Percentiles rank a stretch among this genome's conserved stretches.
phyloP scores from a whole-genome alignment of 1,139 yeast genomes.

The Arxiozyma slooffiae region DNA sequence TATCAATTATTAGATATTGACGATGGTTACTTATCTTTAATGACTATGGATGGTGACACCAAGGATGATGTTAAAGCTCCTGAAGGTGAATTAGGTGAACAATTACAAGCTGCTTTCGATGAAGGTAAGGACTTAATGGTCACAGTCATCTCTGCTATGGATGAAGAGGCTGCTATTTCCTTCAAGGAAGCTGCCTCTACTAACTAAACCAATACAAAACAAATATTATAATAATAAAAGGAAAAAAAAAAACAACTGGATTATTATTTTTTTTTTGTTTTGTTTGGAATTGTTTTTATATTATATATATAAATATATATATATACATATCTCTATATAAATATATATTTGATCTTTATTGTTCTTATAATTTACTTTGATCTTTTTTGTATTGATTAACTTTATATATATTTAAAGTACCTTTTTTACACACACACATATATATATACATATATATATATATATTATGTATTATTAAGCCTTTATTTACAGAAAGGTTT shows the following conservation, averaged over 20 bases:
- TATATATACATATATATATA: too few relatives aligned
- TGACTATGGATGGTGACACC: conserved; percentile 96
- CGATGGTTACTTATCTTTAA: conserved; percentile 93
- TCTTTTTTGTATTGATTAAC: background rate
- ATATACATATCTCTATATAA: too few relatives aligned
- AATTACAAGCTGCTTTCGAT: conserved; percentile 84
- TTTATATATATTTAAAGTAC: too few relatives aligned
- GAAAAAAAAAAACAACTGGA: too few relatives aligned
- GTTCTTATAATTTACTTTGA: background rate
- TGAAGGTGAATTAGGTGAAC: conserved; percentile 94
- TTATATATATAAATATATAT: too few relatives aligned
- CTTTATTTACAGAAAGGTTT: too few relatives aligned
- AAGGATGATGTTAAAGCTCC: conserved; percentile 98
- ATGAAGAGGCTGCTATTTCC: conserved; percentile 97
- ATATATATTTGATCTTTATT: background rate
- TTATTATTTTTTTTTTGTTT: too few relatives aligned
- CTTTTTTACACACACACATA: background rate
- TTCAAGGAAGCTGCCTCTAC: conserved; percentile 94
- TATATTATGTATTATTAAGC: too few relatives aligned
- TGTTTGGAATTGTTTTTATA: too few relatives aligned
- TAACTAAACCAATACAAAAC: conserved; percentile 25
- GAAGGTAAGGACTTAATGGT: conserved; percentile 96
- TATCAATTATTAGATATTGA: conserved; percentile 96
- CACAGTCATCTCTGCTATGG: conserved; percentile 96
- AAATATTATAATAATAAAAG: too few relatives aligned